These are phyloP conservation scores for Diaporthe caulivora DNA, from an alignment of 2,329 filamentous ascomycete genomes.

Conservation along the genomic window DNA sequence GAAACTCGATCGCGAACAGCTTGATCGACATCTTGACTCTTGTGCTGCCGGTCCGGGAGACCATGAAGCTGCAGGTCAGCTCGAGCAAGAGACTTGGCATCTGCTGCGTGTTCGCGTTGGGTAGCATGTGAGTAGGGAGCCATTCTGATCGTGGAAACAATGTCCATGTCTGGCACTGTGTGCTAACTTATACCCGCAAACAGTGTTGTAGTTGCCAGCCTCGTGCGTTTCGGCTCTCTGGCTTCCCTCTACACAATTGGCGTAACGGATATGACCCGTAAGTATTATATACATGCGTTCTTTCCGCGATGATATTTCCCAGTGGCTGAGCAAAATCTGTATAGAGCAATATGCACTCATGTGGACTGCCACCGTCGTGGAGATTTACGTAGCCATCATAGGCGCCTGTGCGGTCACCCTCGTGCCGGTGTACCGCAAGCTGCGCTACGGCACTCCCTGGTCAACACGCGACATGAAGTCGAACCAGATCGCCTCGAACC, in stretches of 20 bases:
- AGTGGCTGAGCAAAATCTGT: too few species aligned
- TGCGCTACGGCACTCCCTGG: slow-evolving; percentile 37
- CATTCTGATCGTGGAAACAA: too few species aligned
- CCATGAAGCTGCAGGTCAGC: neutral
- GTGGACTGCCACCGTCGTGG: slow-evolving; percentile 35
- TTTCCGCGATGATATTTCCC: neutral
- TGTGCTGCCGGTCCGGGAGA: slow-evolving; percentile 36
- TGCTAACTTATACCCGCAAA: too few species aligned
- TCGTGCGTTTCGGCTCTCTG: neutral
- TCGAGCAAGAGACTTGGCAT: neutral
- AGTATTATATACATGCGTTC: neutral
- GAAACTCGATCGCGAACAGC: slow-evolving; percentile 36
- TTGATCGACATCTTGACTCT: slow-evolving; percentile 39
- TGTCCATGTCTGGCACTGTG: too few species aligned
- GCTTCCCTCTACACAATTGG: neutral
- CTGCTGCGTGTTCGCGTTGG: neutral
- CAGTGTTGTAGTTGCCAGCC: slow-evolving; percentile 17
- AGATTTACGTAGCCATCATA: slow-evolving; percentile 42
- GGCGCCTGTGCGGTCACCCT: slow-evolving; percentile 40
- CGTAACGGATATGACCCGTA: slow-evolving; percentile 5
- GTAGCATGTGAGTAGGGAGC: slow-evolving; percentile 14
- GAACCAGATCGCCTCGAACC: neutral
- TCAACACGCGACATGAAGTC: neutral
- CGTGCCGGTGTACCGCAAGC: slow-evolving; percentile 40
- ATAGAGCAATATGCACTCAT: slow-evolving; percentile 12